Evolutionary conservation across 257 asterid genomes (phyloP).

Genomic region (Knoxia roxburghii): DNA sequence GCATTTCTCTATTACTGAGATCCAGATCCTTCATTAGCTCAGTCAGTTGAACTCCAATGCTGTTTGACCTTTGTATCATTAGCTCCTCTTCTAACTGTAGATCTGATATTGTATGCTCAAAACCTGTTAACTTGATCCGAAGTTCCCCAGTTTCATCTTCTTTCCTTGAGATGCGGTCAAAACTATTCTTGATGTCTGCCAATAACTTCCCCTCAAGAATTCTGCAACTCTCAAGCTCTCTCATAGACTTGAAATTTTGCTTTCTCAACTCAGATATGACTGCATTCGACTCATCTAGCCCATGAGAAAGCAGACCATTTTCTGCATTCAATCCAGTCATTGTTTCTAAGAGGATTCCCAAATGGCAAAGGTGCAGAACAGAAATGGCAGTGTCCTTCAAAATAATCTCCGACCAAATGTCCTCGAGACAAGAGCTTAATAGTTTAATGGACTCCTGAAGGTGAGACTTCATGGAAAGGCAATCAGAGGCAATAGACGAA

Average conservation of each 20-base stretch:
- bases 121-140: conserved; percentile 49
- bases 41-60: conserved; percentile 71
- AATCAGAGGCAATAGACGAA: conserved; percentile 40
- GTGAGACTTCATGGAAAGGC: conserved; percentile 46
- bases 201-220: conserved; percentile 68
- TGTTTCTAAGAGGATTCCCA: conserved; percentile 87
- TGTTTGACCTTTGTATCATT: conserved; percentile 72
- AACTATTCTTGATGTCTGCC: conserved; percentile 62
- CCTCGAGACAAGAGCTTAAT: conserved; percentile 68
- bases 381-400: conserved; percentile 80
- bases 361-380: conserved; percentile 84
- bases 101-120: conserved; percentile 64
- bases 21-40: conserved; percentile 65
- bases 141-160: conserved; percentile 67
- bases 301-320: conserved; percentile 77
- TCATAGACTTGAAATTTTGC: conserved; percentile 56
- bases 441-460: conserved; percentile 42
- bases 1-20: conserved; percentile 43
- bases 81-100: conserved; percentile 71
- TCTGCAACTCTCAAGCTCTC: conserved; percentile 84
- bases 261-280: conserved; percentile 66
- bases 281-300: conserved; percentile 66
- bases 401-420: conserved; percentile 85
- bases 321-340: conserved; percentile 76
- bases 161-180: conserved; percentile 64